Conservation (phyloP, 2,329 filamentous ascomycete genomes). For the Teratosphaeria nubilosa region DNA sequence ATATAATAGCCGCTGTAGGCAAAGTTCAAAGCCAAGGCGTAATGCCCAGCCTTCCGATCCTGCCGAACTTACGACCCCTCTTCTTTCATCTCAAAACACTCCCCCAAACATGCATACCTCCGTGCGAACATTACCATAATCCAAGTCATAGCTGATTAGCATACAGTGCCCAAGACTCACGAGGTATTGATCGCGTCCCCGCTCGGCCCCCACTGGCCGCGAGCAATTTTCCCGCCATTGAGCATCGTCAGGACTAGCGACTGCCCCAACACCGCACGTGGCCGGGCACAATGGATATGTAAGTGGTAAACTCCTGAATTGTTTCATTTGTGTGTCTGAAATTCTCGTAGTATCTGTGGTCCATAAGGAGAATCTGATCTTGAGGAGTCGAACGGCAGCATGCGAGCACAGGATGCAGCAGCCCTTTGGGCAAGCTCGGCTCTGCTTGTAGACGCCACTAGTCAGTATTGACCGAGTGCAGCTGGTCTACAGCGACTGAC, state of each 20-base stretch:
- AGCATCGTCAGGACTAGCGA: neutral
- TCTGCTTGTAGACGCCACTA: neutral
- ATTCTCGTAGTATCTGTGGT: neutral
- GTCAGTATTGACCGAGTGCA: neutral
- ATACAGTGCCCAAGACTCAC: neutral
- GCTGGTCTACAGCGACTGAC: neutral
- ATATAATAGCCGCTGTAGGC: no score
- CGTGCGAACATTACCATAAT: neutral
- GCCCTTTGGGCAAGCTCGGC: neutral
- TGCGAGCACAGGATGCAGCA: neutral
- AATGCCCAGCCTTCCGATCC: no score
- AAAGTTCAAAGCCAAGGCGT: neutral
- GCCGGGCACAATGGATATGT: neutral
- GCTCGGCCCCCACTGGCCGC: neutral
- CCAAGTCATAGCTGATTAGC: neutral
- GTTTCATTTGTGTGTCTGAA: no score
- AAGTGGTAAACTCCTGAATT: neutral
- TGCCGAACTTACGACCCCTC: neutral
- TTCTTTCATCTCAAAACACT: neutral
- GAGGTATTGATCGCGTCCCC: neutral
- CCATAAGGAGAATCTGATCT: neutral
- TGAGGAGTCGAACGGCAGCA: neutral
- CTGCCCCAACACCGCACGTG: neutral
- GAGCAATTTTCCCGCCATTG: neutral
- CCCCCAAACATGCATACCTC: no score